Evolutionary conservation across 768 basidiomycete genomes (phyloP).

Genomic region (Trametes coccinea): DNA sequence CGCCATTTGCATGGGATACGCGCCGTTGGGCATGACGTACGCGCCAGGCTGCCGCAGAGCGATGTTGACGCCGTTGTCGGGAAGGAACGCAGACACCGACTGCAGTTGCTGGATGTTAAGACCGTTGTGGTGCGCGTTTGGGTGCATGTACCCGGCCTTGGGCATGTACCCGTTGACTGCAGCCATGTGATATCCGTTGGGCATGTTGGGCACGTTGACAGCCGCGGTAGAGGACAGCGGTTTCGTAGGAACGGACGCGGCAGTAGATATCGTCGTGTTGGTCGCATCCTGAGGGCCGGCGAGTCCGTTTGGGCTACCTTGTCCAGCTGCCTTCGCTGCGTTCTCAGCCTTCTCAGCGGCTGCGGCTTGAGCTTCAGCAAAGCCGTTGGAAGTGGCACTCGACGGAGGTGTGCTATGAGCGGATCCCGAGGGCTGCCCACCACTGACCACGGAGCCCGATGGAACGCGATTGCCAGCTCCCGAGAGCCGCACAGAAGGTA

Average conservation of each 20-base stretch:
- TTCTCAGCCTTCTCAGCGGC: constrained; percentile 19
- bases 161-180: constrained; percentile 37
- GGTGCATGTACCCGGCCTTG: constrained; percentile 36
- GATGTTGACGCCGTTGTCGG: constrained; percentile 26
- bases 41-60: constrained; percentile 35
- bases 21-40: constrained; percentile 38
- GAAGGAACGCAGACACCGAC: constrained; percentile 36
- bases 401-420: constrained; percentile 18
- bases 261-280: constrained; percentile 15
- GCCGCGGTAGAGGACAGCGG: constrained; percentile 43
- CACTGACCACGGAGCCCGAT: neutral
- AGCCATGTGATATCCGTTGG: constrained; percentile 44
- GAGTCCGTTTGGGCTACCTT: constrained; percentile 16
- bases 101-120: constrained; percentile 62
- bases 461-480: constrained; percentile 42
- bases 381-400: constrained; percentile 15
- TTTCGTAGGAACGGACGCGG: constrained; percentile 50
- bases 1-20: constrained; percentile 44
- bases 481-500: constrained; percentile 61
- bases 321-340: constrained; percentile 19
- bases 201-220: constrained; percentile 37
- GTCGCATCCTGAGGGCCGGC: constrained; percentile 28
- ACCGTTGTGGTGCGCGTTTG: constrained; percentile 38
- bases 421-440: neutral
- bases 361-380: constrained; percentile 16